Conservation (phyloP, 2,329 filamentous ascomycete species). For the Dothistroma septosporum region DNA sequence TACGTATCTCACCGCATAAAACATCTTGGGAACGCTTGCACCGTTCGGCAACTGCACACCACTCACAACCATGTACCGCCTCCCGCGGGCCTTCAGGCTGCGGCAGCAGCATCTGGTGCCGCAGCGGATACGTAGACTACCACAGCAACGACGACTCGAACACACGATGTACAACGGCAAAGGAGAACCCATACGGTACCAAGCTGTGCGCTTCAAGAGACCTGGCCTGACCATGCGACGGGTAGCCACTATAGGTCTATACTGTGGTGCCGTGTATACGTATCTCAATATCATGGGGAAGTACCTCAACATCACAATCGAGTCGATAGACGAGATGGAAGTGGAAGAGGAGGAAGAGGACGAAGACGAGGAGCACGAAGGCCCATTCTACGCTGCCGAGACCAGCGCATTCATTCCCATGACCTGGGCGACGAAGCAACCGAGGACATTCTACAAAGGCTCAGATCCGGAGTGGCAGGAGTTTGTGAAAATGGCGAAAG, state of each 20-base stretch:
- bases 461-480: conserved; percentile 54
- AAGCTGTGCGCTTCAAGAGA: conserved; percentile 40
- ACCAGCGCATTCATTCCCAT: conserved; percentile 48
- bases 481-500: conserved; percentile 44
- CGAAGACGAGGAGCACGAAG: conserved; percentile 33
- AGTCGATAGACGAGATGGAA: conserved; percentile 26
- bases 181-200: conserved; percentile 25
- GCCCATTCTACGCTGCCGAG: conserved; percentile 30
- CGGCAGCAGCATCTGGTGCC: conserved; percentile 24
- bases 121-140: conserved; percentile 10
- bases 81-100: conserved; percentile 29
- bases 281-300: conserved; percentile 25
- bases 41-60: not conserved
- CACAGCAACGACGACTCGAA: conserved; percentile 12
- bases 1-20: not conserved
- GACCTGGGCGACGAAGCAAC: conserved; percentile 42
- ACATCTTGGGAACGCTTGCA: not conserved
- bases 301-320: conserved; percentile 29
- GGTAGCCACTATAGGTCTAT: conserved; percentile 23
- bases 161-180: conserved; percentile 15
- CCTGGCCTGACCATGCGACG: conserved; percentile 35
- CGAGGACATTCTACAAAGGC: conserved; percentile 44
- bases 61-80: conserved; percentile 24
- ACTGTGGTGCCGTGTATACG: conserved; percentile 20
- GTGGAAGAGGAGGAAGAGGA: conserved; percentile 20